Conservation (phyloP, 345 rosid genomes). For the Streptanthus diversifolius region DNA sequence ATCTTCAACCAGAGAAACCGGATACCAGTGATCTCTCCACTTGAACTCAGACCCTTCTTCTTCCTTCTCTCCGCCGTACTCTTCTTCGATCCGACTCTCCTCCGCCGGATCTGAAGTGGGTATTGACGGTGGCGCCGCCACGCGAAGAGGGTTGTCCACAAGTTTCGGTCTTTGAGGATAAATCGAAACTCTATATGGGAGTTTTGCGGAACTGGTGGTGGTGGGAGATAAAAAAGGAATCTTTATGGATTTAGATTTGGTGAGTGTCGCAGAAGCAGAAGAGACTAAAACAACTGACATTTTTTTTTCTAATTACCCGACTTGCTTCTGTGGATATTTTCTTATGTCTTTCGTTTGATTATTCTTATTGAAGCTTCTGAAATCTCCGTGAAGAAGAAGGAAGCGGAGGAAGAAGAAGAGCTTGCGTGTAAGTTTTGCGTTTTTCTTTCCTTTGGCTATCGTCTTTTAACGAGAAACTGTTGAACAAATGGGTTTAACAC, state of each 20-base stretch:
- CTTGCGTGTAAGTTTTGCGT: slow-evolving; percentile 27
- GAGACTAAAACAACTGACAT: slow-evolving; percentile 33
- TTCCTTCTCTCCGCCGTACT: slow-evolving; percentile 39
- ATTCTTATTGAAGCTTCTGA: background rate
- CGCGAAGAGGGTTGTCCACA: slow-evolving; percentile 35
- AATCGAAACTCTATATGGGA: background rate
- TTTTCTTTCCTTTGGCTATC: slow-evolving; percentile 1
- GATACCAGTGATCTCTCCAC: slow-evolving; percentile 99
- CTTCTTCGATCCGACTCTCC: slow-evolving; percentile 44
- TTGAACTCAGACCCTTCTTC: slow-evolving; percentile 56
- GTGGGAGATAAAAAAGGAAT: slow-evolving; percentile 27
- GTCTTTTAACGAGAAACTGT: background rate
- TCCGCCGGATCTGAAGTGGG: slow-evolving; percentile 41
- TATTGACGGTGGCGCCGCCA: slow-evolving; percentile 58
- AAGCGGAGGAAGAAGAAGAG: slow-evolving; percentile 12
- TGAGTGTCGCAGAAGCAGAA: slow-evolving; percentile 24
- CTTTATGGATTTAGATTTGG: slow-evolving; percentile 24
- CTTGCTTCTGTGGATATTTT: background rate
- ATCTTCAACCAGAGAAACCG: slow-evolving; percentile 83
- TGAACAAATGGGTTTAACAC: slow-evolving; percentile 20
- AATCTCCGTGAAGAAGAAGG: background rate
- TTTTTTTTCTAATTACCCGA: background rate
- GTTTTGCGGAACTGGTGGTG: slow-evolving; percentile 1
- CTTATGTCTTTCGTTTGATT: background rate
- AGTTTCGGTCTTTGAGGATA: slow-evolving; percentile 9